Evolutionary conservation across 2,329 filamentous ascomycete species (phyloP), one percentile per base, ranked within the genome.

Genomic region (Cercospora zeina): DNA sequence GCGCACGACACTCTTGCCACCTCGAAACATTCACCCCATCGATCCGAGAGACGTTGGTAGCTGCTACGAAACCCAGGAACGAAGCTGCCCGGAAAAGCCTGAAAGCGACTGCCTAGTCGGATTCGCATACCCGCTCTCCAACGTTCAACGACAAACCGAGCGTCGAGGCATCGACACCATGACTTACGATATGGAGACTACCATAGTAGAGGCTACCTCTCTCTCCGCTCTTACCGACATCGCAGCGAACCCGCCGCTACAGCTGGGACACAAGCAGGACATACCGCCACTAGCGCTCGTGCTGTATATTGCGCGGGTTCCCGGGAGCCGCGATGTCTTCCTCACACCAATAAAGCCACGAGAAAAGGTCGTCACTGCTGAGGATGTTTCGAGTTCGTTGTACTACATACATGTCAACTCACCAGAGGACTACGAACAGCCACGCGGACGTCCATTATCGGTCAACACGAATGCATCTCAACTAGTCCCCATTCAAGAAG

Each of bases 301-400:
- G 2, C 83, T 99, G 42, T 99, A 99, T 77, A 96, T 99, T 68
- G 91, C 93, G 36, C 83, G 93, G 68, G 93, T 99, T 0, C 95
- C 95, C 1, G 93, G 93, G 21, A 96, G 90, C 66, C 86, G 87
- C 87, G 93, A 97, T 82, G 84, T 97, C 61, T 96, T 97, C 69
- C 85, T 99, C 50, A 96, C 93, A 1, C 90, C 95, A 0, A 84
- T 95, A 65, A 96, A 96, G 74, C 95, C 95, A 1, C 87, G 90
- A 56, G 83, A 89, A 45, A 96, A 95, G 75, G 93, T 91, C 63
- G 91, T 99, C 66, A 96, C 91, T 0, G 87, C 85, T 49, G 88
- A 93, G 73, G 93, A 97, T 73, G 88, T 99, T 54, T 86, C 89
- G 60, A 91, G 87, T 70, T 96, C 89, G 13, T 82, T 99, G 4